These are phyloP conservation scores for Hypoxylon perforatum DNA, from an alignment of 495 filamentous ascomycete genomes.

Conservation along the genomic window DNA sequence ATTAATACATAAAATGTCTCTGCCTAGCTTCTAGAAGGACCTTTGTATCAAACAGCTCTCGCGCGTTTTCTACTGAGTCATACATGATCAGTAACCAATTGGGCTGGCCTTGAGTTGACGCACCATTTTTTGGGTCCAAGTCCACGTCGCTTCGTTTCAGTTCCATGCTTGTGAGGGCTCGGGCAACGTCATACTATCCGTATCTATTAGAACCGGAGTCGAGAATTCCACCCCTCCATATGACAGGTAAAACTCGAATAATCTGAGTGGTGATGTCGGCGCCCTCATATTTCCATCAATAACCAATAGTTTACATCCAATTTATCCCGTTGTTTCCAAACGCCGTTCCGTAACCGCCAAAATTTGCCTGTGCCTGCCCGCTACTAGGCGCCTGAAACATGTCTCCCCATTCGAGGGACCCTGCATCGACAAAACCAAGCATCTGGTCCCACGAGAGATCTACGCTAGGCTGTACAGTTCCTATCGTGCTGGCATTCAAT, in stretches of 20 bases:
- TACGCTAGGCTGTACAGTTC: constrained; percentile 13
- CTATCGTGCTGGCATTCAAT: constrained; percentile 6
- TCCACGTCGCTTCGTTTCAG: neutral
- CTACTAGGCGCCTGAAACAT: constrained; percentile 45
- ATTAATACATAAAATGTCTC: constrained; percentile 1
- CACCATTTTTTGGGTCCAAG: neutral
- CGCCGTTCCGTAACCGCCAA: constrained; percentile 20
- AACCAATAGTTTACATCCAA: constrained; percentile 34
- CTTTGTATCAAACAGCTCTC: neutral
- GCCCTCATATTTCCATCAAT: neutral
- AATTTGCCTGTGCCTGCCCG: constrained; percentile 21
- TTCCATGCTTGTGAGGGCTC: neutral
- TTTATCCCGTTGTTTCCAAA: constrained; percentile 33
- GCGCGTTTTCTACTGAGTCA: constrained; percentile 5
- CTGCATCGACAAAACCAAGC: constrained; percentile 49
- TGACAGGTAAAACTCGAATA: constrained; percentile 2
- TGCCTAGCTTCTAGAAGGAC: constrained; percentile 1
- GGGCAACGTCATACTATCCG: neutral
- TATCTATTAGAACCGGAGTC: neutral
- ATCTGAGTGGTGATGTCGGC: constrained; percentile 8
- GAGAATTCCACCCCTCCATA: neutral
- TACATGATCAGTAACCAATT: constrained; percentile 1
- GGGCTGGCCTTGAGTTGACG: neutral
- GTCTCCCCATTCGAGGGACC: constrained; percentile 55
- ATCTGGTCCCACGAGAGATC: constrained; percentile 50